Percentiles rank a stretch among this genome's conserved stretches.
Conservation (phyloP, 1,139 yeast genomes). For the Arxiozyma bovina region DNA sequence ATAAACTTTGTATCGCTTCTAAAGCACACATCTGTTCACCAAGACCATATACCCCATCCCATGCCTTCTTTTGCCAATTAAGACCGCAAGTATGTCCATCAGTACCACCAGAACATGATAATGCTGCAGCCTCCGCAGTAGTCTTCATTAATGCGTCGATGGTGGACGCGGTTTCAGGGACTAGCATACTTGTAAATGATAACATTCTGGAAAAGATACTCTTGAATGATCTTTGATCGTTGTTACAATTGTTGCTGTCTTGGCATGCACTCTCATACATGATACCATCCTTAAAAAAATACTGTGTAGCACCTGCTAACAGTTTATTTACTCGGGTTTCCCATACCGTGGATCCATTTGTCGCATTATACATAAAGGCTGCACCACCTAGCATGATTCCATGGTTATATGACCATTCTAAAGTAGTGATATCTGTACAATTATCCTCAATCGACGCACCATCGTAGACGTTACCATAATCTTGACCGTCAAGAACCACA, state of each 20-base stretch:
- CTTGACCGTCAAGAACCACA: slow-evolving; percentile 30
- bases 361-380: slow-evolving; percentile 52
- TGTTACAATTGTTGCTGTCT: slow-evolving; percentile 40
- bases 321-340: slow-evolving; percentile 38
- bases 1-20: slow-evolving; percentile 49
- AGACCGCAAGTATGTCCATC: slow-evolving; percentile 76
- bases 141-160: slow-evolving; percentile 36
- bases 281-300: slow-evolving; percentile 37
- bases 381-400: slow-evolving; percentile 52
- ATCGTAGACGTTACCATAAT: slow-evolving; percentile 41
- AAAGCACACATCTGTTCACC: slow-evolving; percentile 76
- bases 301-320: slow-evolving; percentile 37
- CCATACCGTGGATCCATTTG: slow-evolving; percentile 45
- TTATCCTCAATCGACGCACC: slow-evolving; percentile 47
- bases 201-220: slow-evolving; percentile 50
- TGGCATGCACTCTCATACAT: slow-evolving; percentile 55
- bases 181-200: slow-evolving; percentile 42
- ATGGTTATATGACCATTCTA: slow-evolving; percentile 57
- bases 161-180: slow-evolving; percentile 38
- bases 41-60: slow-evolving; percentile 63
- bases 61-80: slow-evolving; percentile 45
- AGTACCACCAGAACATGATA: slow-evolving; percentile 61
- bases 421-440: slow-evolving; percentile 41
- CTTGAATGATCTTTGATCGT: slow-evolving; percentile 56
- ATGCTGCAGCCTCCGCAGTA: slow-evolving; percentile 60